phyloP scores from a whole-genome alignment of 768 basidiomycete genomes.

The Russula compacta region DNA sequence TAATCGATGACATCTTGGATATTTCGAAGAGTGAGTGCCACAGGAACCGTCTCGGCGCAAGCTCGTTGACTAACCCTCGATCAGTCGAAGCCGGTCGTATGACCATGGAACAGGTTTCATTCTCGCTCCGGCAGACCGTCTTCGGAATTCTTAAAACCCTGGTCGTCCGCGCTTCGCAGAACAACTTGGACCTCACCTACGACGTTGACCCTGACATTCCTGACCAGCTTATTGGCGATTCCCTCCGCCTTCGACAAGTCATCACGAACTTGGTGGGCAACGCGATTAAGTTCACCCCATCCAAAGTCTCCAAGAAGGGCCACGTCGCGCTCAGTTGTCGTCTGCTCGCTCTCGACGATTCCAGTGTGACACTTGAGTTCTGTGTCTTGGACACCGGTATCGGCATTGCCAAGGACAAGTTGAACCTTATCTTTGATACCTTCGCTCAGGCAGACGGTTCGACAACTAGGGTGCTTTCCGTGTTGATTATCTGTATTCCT shows the following conservation, averaged over 20 bases:
- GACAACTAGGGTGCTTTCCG: slow-evolving; percentile 73
- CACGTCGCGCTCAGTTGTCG: slow-evolving; percentile 86
- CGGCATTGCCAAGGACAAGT: slow-evolving; percentile 96
- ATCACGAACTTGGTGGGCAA: slow-evolving; percentile 95
- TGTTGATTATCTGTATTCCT: not conserved
- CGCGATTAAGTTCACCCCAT: slow-evolving; percentile 94
- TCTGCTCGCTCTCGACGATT: slow-evolving; percentile 67
- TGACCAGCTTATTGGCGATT: slow-evolving; percentile 95
- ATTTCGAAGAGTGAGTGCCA: slow-evolving; percentile 88
- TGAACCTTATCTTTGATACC: slow-evolving; percentile 97
- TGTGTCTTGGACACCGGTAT: slow-evolving; percentile 98
- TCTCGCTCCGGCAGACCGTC: slow-evolving; percentile 92
- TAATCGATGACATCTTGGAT: slow-evolving; percentile 99
- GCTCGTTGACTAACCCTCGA: slow-evolving; percentile 12
- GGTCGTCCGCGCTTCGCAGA: slow-evolving; percentile 94
- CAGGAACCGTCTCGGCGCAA: not conserved
- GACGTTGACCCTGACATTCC: slow-evolving; percentile 94
- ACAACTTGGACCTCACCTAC: slow-evolving; percentile 92
- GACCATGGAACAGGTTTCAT: slow-evolving; percentile 99
- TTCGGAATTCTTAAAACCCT: slow-evolving; percentile 97
- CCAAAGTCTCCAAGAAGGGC: slow-evolving; percentile 68
- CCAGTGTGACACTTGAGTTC: slow-evolving; percentile 87
- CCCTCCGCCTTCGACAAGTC: slow-evolving; percentile 86
- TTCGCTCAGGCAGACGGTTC: slow-evolving; percentile 99
- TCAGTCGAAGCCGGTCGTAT: slow-evolving; percentile 97